phyloP scores from a whole-genome alignment of 176 grass and related monocot species.

The Carex parvula region DNA sequence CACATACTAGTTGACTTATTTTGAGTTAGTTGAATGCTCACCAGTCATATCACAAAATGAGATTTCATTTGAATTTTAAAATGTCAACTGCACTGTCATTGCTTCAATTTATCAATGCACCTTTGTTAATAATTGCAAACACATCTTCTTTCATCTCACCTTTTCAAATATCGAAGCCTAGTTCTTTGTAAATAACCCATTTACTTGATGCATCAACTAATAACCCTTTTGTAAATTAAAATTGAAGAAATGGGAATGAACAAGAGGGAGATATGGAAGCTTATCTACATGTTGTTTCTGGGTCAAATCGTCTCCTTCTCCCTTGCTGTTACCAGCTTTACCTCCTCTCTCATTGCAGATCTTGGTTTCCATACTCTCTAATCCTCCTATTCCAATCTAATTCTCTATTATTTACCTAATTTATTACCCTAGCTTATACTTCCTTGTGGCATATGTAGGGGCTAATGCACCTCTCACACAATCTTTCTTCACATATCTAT shows the following conservation, averaged over 20 bases:
- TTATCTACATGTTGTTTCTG: conserved; percentile 50
- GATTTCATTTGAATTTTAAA: not conserved
- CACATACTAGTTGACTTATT: not conserved
- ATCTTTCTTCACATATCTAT: conserved; percentile 62
- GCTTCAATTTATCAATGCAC: not conserved
- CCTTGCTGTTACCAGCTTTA: conserved; percentile 59
- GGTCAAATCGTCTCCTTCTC: conserved; percentile 77
- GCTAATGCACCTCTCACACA: conserved; percentile 71
- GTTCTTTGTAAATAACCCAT: not conserved
- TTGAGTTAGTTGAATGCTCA: not conserved
- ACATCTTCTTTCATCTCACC: not conserved
- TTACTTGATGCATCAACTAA: not conserved
- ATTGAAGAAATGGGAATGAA: conserved; percentile 16
- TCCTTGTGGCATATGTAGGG: conserved; percentile 37
- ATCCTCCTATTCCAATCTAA: not conserved
- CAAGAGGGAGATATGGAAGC: conserved; percentile 38
- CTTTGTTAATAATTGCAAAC: not conserved
- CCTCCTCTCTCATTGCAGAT: conserved; percentile 61
- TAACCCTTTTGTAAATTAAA: not conserved
- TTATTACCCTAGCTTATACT: not conserved
- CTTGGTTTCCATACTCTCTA: conserved; percentile 38
- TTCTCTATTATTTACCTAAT: not conserved
- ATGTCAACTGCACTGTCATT: not conserved
- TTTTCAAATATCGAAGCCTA: not conserved
- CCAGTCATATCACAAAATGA: not conserved